Percentiles rank a stretch among this genome's conserved stretches.
Evolutionary conservation across 108 stramenopile genomes (phyloP).

Genomic region (Nitzschia sp.): DNA sequence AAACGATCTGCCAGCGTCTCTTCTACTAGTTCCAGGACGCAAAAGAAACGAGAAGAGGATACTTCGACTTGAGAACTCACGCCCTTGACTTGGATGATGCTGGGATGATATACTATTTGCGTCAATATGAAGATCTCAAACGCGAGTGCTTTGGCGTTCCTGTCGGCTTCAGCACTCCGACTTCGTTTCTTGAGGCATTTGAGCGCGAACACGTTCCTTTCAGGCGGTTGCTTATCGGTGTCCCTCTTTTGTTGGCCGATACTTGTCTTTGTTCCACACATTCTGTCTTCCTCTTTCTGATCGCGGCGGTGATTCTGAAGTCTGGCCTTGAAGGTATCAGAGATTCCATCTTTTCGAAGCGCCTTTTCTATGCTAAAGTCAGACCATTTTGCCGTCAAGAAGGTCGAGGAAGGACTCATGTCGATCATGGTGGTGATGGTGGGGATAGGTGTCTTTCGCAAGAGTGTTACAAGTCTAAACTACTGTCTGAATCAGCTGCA

Average conservation of each 20-base stretch:
- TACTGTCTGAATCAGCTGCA: too few species aligned
- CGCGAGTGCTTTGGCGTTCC: background rate
- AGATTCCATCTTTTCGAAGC: background rate
- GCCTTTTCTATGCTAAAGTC: background rate
- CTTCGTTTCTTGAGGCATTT: background rate
- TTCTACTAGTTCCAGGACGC: constrained; percentile 5
- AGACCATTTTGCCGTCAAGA: background rate
- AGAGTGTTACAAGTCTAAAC: too few species aligned
- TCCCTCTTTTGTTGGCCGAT: background rate
- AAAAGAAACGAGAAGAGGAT: background rate
- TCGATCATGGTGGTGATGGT: background rate
- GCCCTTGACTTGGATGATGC: background rate
- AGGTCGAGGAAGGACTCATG: background rate
- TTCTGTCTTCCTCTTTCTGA: background rate
- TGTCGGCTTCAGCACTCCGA: background rate
- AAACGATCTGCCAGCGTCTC: background rate
- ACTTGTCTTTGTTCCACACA: background rate
- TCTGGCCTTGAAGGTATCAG: background rate
- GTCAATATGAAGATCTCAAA: background rate
- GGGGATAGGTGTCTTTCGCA: too few species aligned
- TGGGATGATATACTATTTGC: background rate
- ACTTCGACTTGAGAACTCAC: background rate
- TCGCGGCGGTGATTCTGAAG: background rate
- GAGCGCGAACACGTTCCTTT: background rate
- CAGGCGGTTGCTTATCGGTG: background rate